Evolutionary conservation across 2,329 filamentous ascomycete genomes (phyloP), one percentile per base, ranked within the genome.

Genomic region (Ophiocordyceps camponoti-leonardi): DNA sequence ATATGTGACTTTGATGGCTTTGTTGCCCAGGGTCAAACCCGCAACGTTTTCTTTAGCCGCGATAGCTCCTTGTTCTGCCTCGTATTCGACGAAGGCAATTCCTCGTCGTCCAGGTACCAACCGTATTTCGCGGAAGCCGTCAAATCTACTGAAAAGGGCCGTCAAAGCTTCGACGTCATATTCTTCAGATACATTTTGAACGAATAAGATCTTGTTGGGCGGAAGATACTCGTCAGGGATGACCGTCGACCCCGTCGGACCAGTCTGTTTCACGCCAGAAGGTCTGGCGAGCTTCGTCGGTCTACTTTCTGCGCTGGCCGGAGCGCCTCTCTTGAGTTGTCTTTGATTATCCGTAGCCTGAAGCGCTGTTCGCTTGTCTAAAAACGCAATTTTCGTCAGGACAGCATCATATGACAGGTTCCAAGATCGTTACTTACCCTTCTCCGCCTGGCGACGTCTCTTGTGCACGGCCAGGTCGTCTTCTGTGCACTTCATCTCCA

Each of bases 221-320:
- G 90, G 90, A 4, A 96, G 76, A 63, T 94, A 96, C 66, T 98
- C 92, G 73, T 96, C 92, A n/a, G 88, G 87, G 18, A 96, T 81
- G 46, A 87, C 81, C 22, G 22, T 23, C 4, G 81, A 71, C 1
- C 78, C 72, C 14, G 77, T 71, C 6, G 78, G 73, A 47, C 77
- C 78, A 1, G 81, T 83, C 6, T 84, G 77, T 61, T 93, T 93
- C 67, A 90, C 76, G 31, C 85, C 85, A 0, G 60, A 57, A 4
- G 59, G 53, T 39, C 58, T 60, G n/a, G 75, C 72, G 16, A 80
- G 72, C 68, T 90, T 90, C 46, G 75, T 67, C 0, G 82, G 77
- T 43, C 82, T 76, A 23, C 58, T 65, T 18, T 72, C 66, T 16
- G 63, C 59, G 16, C 67, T 66, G 11, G 69, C 63, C 41, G 70